Evolutionary conservation across 2,329 filamentous ascomycete species (phyloP).

Genomic region (Trichophaea hybrida): DNA sequence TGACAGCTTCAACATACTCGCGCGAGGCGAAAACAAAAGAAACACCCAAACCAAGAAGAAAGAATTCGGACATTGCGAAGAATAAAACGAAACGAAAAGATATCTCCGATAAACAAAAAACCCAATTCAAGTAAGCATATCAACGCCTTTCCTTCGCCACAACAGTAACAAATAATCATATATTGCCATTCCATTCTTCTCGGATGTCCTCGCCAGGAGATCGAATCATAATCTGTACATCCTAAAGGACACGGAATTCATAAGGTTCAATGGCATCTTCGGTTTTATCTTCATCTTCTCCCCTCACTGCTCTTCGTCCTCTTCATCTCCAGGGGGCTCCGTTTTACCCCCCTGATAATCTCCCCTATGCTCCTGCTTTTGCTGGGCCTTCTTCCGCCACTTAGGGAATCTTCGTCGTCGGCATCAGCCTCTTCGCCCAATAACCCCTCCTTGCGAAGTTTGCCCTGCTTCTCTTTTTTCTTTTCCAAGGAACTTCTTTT

Average conservation of each 20-base stretch:
- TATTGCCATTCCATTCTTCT: no score
- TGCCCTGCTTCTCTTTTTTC: conserved; percentile 18
- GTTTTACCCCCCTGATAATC: conserved; percentile 18
- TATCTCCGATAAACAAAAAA: not conserved
- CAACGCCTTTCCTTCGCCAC: conserved; percentile 2
- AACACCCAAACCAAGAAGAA: not conserved
- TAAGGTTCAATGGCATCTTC: no score
- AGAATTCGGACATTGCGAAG: not conserved
- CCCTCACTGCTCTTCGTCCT: conserved; percentile 2
- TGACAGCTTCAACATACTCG: not conserved
- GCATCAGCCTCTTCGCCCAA: conserved; percentile 21
- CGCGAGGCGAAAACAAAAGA: not conserved
- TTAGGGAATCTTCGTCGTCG: conserved; percentile 22
- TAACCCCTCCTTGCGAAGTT: conserved; percentile 15
- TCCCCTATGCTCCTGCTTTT: conserved; percentile 24
- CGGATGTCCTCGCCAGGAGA: not conserved
- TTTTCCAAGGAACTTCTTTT: conserved; percentile 23
- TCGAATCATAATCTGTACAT: not conserved
- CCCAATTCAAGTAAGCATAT: not conserved
- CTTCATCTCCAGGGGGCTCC: conserved; percentile 10
- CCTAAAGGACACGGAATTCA: not conserved
- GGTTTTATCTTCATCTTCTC: not conserved
- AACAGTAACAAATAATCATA: not conserved
- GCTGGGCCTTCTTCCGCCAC: conserved; percentile 18
- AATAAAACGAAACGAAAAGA: conserved; percentile 1